Conservation (phyloP, 352 stramenopile species). For the Albugo laibachii region DNA sequence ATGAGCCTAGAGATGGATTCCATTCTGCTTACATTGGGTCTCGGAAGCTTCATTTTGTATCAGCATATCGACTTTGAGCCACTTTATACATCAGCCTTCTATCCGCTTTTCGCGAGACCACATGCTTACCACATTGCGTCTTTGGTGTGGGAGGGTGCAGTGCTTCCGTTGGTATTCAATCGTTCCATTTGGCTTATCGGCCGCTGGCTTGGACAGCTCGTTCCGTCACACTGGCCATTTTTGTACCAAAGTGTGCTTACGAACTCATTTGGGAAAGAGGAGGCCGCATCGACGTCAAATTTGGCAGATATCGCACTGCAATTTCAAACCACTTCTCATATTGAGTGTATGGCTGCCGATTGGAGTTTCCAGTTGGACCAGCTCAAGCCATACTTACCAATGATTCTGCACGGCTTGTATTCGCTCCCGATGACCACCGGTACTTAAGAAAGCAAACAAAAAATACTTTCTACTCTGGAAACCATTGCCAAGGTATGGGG, state of each 20-base stretch:
- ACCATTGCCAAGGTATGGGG: conserved; percentile 47
- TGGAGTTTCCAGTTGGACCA: conserved; percentile 59
- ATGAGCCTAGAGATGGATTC: conserved; percentile 44
- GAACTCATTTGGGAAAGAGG: conserved; percentile 12
- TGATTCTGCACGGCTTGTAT: conserved; percentile 54
- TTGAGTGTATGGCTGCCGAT: conserved; percentile 61
- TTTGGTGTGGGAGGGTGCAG: conserved; percentile 13
- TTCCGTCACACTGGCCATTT: conserved; percentile 31
- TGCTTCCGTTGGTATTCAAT: conserved; percentile 29
- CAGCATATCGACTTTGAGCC: conserved; percentile 76
- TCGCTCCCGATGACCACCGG: conserved; percentile 17
- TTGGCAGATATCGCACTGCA: conserved; percentile 3
- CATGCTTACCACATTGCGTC: neutral
- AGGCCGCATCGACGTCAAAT: conserved; percentile 12
- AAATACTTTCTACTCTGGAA: conserved; percentile 50
- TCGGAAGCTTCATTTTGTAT: conserved; percentile 75
- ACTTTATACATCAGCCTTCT: conserved; percentile 57
- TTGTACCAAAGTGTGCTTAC: conserved; percentile 58
- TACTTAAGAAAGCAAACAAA: conserved; percentile 48
- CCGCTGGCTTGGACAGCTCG: conserved; percentile 72
- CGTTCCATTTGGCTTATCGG: conserved; percentile 75
- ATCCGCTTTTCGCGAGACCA: conserved; percentile 29
- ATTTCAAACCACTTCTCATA: conserved; percentile 42
- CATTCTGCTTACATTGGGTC: conserved; percentile 54
- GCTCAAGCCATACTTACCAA: conserved; percentile 24